Evolutionary conservation across 2,329 filamentous ascomycete species (phyloP).

Genomic region (Talaromyces piceae): DNA sequence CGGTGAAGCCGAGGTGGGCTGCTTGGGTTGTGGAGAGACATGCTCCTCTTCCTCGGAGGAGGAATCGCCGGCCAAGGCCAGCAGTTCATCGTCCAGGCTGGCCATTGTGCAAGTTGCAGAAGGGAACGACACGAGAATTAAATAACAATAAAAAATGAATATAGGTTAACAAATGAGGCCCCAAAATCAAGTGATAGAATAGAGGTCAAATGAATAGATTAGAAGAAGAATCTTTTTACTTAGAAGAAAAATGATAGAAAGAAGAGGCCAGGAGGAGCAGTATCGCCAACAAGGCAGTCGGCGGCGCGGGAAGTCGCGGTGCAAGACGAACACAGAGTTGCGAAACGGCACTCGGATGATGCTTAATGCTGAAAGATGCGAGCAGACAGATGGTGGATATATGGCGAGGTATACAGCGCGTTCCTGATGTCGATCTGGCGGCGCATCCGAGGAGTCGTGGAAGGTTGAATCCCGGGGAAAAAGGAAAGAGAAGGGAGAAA

Average conservation of each 20-base stretch:
- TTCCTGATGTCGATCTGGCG: neutral
- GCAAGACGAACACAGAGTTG: neutral
- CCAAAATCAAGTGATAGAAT: too few relatives aligned
- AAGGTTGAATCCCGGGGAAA: neutral
- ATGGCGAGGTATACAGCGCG: neutral
- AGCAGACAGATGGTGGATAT: neutral
- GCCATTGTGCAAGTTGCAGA: conserved; percentile 49
- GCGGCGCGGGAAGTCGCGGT: conserved; percentile 2
- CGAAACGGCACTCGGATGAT: too few relatives aligned
- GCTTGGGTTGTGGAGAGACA: conserved; percentile 45
- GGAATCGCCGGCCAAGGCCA: conserved; percentile 79
- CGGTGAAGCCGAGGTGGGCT: conserved; percentile 49
- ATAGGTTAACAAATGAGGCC: too few relatives aligned
- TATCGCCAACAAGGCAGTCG: neutral
- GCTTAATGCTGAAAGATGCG: neutral
- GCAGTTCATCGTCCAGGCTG: conserved; percentile 82
- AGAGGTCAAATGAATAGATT: too few relatives aligned
- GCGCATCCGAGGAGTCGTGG: too few relatives aligned
- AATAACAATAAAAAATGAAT: too few relatives aligned
- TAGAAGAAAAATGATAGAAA: too few relatives aligned
- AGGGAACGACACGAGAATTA: conserved; percentile 2
- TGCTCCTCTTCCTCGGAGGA: conserved; percentile 48
- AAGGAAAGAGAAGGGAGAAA: too few relatives aligned
- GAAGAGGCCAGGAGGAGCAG: too few relatives aligned
- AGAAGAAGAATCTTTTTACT: too few relatives aligned